Evolutionary conservation across 805 yeast genomes (phyloP).

Genomic region (Wickerhamiella nectarea): DNA sequence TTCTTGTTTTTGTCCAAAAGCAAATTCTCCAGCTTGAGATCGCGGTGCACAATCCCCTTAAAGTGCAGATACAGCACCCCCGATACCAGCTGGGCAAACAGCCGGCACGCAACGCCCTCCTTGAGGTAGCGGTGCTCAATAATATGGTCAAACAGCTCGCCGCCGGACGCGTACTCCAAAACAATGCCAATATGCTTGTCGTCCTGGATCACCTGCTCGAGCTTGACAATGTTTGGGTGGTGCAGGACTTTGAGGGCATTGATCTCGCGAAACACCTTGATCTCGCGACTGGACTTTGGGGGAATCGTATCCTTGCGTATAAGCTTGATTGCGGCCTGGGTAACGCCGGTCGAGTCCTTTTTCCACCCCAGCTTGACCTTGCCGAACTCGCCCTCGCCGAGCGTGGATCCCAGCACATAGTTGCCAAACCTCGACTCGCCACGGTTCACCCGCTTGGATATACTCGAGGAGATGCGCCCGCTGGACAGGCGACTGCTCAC

Average conservation of each 20-base stretch:
- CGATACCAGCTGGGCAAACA: slow-evolving; percentile 84
- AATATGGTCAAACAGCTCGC: slow-evolving; percentile 89
- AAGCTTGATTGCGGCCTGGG: slow-evolving; percentile 83
- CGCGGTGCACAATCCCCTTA: slow-evolving; percentile 68
- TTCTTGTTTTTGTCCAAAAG: slow-evolving; percentile 75
- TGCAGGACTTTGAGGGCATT: slow-evolving; percentile 65
- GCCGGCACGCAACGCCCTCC: slow-evolving; percentile 70
- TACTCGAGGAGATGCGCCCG: slow-evolving; percentile 21
- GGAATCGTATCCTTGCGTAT: slow-evolving; percentile 82
- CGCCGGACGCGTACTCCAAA: slow-evolving; percentile 92
- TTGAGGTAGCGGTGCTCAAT: slow-evolving; percentile 74
- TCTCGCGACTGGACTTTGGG: slow-evolving; percentile 71
- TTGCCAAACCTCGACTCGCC: slow-evolving; percentile 57
- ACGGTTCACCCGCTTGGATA: slow-evolving; percentile 21
- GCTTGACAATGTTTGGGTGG: slow-evolving; percentile 85
- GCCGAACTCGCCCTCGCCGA: slow-evolving; percentile 98
- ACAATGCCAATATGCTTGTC: slow-evolving; percentile 95
- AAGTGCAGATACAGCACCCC: slow-evolving; percentile 86
- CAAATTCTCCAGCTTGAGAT: slow-evolving; percentile 60
- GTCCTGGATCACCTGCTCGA: slow-evolving; percentile 86
- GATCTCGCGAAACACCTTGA: slow-evolving; percentile 84
- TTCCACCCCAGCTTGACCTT: slow-evolving; percentile 96
- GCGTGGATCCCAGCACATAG: slow-evolving; percentile 78
- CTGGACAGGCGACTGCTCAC: slow-evolving; percentile 21
- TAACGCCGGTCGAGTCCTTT: slow-evolving; percentile 46